Evolutionary conservation across 2,329 filamentous ascomycete species (phyloP), one percentile per base, ranked within the genome.

Genomic region (Fusarium heterosporum): DNA sequence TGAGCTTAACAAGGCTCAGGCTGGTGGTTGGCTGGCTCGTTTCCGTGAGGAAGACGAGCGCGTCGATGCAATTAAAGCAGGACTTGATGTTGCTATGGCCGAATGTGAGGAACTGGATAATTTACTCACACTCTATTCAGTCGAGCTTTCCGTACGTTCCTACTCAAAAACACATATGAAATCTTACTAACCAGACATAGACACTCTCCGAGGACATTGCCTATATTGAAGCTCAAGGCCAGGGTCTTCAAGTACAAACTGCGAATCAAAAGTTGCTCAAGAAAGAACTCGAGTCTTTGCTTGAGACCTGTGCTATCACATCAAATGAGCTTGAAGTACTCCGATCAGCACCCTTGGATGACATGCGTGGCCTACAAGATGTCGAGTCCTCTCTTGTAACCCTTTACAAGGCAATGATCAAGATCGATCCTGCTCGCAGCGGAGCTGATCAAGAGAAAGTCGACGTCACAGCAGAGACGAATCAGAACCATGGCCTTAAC

Each of bases 71-170:
- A 93, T 99, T 70, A 93, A 95, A 72, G 87, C 83, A 57, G 89
- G 97, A 54, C 90, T 99, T 54, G 95, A 99, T 75, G 85, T 90
- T 66, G 92, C 93, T n/a, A 93, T 99, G 72, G 87, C 90, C 19
- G 96, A 99, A 79, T 98, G 96, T 73, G 96, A 99, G 72, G 95
- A 98, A 80, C 83, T 99, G 58, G 96, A 99, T 76, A 96, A 96
- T 61, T 84, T 99, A 38, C 82, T 99, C 51, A 99, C 96, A 1
- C 81, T 99, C 32, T 99, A 99, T 78, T 93, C 92, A 45, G 96
- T 98, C 26, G 96, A 99, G 78, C 84, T 99, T 64, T 93, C 93
- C 72, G 92, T 95, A 85, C 82, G 90, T 80, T 55, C 10, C 22
- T 36, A 36, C 40, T 36, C 19, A 25, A 28, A 30, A 36, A 47